Conservation (phyloP, 345 rosid species). For the Pugionium cornutum region DNA sequence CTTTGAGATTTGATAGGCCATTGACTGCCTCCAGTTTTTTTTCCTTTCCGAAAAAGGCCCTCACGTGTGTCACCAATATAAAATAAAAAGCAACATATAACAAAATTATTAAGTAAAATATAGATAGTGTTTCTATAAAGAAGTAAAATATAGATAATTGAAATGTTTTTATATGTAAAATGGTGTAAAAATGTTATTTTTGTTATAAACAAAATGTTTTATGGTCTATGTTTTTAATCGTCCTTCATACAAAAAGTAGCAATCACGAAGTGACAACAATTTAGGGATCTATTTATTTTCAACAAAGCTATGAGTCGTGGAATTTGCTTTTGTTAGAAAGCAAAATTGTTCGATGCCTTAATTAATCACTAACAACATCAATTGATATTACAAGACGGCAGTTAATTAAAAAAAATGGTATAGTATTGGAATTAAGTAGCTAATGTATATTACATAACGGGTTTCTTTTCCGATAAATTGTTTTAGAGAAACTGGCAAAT, state of each 20-base stretch:
- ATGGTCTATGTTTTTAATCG: constrained; percentile 35
- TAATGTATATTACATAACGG: neutral
- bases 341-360: constrained; percentile 36
- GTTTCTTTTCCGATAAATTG: too few relatives aligned
- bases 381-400: constrained; percentile 32
- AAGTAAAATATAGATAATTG: too few relatives aligned
- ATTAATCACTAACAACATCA: constrained; percentile 25
- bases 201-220: too few relatives aligned
- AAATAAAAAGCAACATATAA: constrained; percentile 9
- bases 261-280: constrained; percentile 43
- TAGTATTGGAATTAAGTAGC: constrained; percentile 10
- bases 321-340: constrained; percentile 42
- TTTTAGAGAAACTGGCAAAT: too few relatives aligned
- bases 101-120: neutral
- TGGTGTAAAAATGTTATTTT: too few relatives aligned
- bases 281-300: constrained; percentile 50
- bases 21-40: constrained; percentile 30
- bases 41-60: neutral
- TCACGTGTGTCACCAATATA: constrained; percentile 36
- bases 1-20: constrained; percentile 24
- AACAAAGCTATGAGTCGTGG: constrained; percentile 53
- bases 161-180: too few relatives aligned
- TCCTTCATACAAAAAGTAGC: constrained; percentile 25
- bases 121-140: too few relatives aligned
- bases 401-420: neutral